These are phyloP conservation scores for Colletotrichum tamarilloi DNA, from an alignment of 2,329 filamentous ascomycete species.

Conservation along the genomic window DNA sequence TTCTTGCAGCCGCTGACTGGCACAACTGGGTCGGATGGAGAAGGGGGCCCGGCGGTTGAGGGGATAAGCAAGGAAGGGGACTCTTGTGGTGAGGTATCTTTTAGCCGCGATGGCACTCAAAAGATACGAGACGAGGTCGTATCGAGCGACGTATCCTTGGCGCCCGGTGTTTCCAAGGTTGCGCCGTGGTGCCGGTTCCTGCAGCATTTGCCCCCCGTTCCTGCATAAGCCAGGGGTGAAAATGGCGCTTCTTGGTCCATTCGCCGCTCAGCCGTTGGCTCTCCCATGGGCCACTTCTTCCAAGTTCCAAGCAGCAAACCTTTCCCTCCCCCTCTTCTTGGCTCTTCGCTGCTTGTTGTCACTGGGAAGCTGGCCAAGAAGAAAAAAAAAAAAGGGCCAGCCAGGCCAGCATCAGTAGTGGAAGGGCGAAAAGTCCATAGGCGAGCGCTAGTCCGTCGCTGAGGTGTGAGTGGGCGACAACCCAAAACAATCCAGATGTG, in stretches of 20 bases:
- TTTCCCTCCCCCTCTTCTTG: conserved; percentile 13
- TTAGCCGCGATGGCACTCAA: background rate
- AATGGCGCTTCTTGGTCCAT: conserved; percentile 33
- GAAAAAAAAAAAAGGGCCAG: background rate
- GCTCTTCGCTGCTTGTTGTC: background rate
- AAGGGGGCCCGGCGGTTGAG: conserved; percentile 13
- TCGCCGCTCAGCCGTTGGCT: conserved; percentile 1
- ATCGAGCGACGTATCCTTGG: conserved; percentile 15
- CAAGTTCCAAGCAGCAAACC: background rate
- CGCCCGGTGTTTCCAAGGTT: conserved; percentile 29
- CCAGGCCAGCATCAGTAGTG: background rate
- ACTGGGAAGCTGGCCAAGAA: too few species aligned
- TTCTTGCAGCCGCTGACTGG: conserved; percentile 29
- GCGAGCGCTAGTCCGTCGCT: background rate
- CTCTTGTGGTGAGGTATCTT: background rate
- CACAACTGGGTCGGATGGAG: conserved; percentile 20
- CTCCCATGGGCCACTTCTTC: background rate
- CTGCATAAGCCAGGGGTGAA: conserved; percentile 36
- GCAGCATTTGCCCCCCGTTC: conserved; percentile 33
- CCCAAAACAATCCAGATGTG: conserved; percentile 1
- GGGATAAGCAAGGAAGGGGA: conserved; percentile 22
- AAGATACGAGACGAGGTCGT: background rate
- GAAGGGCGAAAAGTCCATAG: background rate
- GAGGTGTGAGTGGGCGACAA: conserved; percentile 21
- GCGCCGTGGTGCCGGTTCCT: conserved; percentile 34